A percentile compares a stretch with the other conserved stretches of the same genome.
Evolutionary conservation across 2,329 filamentous ascomycete species (phyloP).

Genomic region (Neonectria punicea): DNA sequence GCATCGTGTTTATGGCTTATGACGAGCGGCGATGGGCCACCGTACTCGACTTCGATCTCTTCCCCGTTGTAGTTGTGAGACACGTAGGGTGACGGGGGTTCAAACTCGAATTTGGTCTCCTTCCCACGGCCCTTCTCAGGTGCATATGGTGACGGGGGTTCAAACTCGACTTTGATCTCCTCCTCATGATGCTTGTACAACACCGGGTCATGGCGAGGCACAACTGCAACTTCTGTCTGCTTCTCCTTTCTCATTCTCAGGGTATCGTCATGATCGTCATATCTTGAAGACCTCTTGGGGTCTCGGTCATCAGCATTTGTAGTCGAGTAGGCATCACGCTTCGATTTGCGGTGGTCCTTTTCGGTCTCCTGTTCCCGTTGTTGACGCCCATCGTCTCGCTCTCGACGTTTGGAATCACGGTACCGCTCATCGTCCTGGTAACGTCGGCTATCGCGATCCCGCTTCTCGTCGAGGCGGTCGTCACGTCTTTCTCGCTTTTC

Average conservation of each 20-base stretch:
- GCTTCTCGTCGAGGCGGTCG: conserved; percentile 18
- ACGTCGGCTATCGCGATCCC: conserved; percentile 30
- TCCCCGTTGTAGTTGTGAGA: not conserved
- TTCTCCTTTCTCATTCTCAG: conserved; percentile 42
- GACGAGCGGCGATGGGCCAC: conserved; percentile 41
- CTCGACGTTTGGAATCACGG: conserved; percentile 34
- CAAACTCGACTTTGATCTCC: conserved; percentile 43
- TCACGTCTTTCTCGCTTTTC: conserved; percentile 25
- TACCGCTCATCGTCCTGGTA: conserved; percentile 24
- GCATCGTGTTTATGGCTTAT: conserved; percentile 38
- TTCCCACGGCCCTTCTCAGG: not conserved
- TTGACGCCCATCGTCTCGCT: conserved; percentile 31
- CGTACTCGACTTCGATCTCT: not conserved
- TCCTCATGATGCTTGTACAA: conserved; percentile 39
- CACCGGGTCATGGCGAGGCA: conserved; percentile 38
- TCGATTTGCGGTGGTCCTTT: conserved; percentile 44
- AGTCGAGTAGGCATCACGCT: conserved; percentile 44
- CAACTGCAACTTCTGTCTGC: conserved; percentile 40
- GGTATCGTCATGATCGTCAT: conserved; percentile 47
- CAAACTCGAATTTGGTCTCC: conserved; percentile 41
- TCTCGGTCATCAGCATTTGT: conserved; percentile 45
- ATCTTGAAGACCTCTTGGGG: conserved; percentile 44
- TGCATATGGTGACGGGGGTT: conserved; percentile 10
- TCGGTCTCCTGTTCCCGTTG: conserved; percentile 27
- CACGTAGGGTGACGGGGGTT: conserved; percentile 8